Evolutionary conservation across 352 stramenopile species (phyloP), one percentile per base, ranked within the genome.

Genomic region (Pythium phragmitis): DNA sequence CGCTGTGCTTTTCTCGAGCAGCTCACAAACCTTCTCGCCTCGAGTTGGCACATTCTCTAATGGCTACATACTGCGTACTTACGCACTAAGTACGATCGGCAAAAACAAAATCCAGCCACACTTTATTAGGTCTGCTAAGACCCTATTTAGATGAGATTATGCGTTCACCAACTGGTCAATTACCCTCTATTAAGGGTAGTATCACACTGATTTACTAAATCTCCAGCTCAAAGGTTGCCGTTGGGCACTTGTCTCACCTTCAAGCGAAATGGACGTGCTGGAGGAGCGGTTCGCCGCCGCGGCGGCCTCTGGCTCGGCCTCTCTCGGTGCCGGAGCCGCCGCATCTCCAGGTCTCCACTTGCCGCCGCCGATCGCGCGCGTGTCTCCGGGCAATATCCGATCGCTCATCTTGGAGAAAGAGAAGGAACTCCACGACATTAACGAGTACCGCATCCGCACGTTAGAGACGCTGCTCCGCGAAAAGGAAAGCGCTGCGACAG

Each of bases 391-490:
- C 54, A 86, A 90, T 63, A 93, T 97, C 63, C 82, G 88, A 14
- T 88, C 87, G 58, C 77, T 97, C 8, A 96, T 97, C 56, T 73
- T 91, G 46, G 77, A 94, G 60, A 97, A 97, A 59, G 89, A 97
- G 65, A 92, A 89, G 58, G 89, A 97, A 70, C 82, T 97, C 28
- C 89, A 96, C 67, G 90, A 97, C 70, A 97, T 97, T 62, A 95
- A 97, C 74, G 88, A 96, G 73, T 96, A 92, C 69, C 80, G 88
- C 17, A 91, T 97, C 61, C 79, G 73, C 53, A 90, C 82, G 45
- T 71, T 96, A 17, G 86, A 96, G 59, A 72, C 70, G 21, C 70
- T 94, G 39, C 70, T 94, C 33, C 80, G 82, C 26, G 87, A 96
- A 67, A 92, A 94, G 53, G 87, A 79, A 37, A 71, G 41, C 39